Evolutionary conservation across 352 stramenopile genomes (phyloP), one percentile per base, ranked within the genome.

Genomic region (Phytopythium cucurbitacearum): DNA sequence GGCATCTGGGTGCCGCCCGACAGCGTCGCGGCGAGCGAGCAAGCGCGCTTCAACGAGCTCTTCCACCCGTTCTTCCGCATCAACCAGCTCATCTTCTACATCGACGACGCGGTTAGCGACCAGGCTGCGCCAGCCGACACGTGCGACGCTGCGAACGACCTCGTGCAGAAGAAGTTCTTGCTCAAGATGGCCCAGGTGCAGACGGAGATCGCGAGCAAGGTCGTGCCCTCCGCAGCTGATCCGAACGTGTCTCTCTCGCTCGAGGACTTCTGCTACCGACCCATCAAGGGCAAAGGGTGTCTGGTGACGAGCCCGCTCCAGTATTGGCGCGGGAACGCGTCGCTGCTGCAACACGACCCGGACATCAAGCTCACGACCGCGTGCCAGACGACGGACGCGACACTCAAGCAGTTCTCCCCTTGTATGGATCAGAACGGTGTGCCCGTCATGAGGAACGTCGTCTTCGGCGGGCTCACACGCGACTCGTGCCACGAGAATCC

Each of bases 351-450:
- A 15, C 48, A 69, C 2, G 87, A 96, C 53, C 73, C 80, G 5
- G 77, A 91, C 41, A 83, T 94, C 33, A 94, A 93, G 56, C 83
- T 95, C 60, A 96, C 87, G 34, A 83, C 84, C 1, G 82, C 85
- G 6, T 96, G 87, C 40, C 87, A 96, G 58, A 96, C 85, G 0
- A 86, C 64, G 10, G 76, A 91, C 38, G 59, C 62, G 4, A 48
- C 44, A 5, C 65, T 90, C 3, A 71, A 85, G 44, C 44, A 84
- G 10, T 61, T 56, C 40, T 67, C 82, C 7, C 85, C 85, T 6
- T 96, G 87, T 36, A 91, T 96, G 80, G 87, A 96, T 56, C 66
- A 91, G 62, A 96, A 92, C 51, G 88, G 88, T n/a, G 69, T 94
- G 7, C 87, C 88, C 2, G 88, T 96, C 5, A 95, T 96, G 82